These are phyloP conservation scores for Medicago ruthenica DNA, from an alignment of 306 rosid genomes.

Conservation along the genomic window DNA sequence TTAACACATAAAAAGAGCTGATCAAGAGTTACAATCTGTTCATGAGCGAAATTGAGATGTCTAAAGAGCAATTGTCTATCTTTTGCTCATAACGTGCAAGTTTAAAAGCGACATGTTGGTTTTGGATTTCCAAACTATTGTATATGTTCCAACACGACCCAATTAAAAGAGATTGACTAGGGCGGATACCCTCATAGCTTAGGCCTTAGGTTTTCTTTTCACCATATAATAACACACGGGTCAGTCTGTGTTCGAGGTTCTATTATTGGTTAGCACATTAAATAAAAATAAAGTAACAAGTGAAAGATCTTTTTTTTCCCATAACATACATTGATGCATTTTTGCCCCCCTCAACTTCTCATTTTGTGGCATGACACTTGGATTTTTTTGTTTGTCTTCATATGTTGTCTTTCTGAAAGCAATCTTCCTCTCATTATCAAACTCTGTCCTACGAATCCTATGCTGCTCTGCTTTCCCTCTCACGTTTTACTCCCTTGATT, in stretches of 20 bases:
- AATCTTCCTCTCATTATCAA: constrained; percentile 40
- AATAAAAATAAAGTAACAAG: neutral
- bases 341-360: constrained; percentile 24
- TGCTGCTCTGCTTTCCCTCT: constrained; percentile 41
- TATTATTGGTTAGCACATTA: neutral
- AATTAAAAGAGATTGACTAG: too few relatives aligned
- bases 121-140: too few relatives aligned
- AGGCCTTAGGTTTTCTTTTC: too few relatives aligned
- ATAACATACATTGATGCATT: neutral
- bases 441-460: constrained; percentile 46
- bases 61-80: too few relatives aligned
- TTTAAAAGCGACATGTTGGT: too few relatives aligned
- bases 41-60: too few relatives aligned
- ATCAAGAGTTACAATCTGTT: too few relatives aligned
- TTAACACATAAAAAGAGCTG: too few relatives aligned
- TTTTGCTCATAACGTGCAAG: too few relatives aligned
- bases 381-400: constrained; percentile 50
- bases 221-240: too few relatives aligned
- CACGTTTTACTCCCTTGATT: constrained; percentile 32
- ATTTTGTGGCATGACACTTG: constrained; percentile 45
- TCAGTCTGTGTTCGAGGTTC: neutral
- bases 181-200: too few relatives aligned
- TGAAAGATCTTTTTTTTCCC: neutral
- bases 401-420: constrained; percentile 34
- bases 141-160: too few relatives aligned